Base-by-base conservation (phyloP, 1,284 basidiomycete genomes). In the Gastroboletus turbinatus region DNA sequence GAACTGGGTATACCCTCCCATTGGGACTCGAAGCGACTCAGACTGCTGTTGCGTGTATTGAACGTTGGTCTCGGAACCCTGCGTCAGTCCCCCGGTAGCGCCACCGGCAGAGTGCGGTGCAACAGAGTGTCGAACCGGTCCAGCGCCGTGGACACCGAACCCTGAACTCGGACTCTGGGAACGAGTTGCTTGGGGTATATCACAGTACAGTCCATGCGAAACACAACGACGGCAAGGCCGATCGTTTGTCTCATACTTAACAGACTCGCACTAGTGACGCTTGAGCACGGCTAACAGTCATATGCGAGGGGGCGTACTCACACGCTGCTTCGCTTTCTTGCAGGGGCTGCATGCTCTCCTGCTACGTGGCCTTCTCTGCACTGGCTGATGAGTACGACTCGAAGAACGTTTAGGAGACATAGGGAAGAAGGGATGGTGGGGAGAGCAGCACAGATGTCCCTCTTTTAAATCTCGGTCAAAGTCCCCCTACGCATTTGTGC, bases 111-210 rank as follows among this genome's bases (percentile, higher is more conserved):
- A 39, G 33, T 50, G 55, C 40, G 48, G 39, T 46, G 35, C 16
- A 32, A 19, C n/a, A 27, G 25, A n/a, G 42, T 50, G 45, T 53
- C 19, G 60, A 40, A 35, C 50, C 11, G 55, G 46, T 38, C 50
- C 63, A 50, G 43, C 13, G 16, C 38, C 63, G 35, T 66, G 67
- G 33, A 5, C 46, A 43, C 55, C 40, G 45, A 46, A 29, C 19
- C 50, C 52, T 19, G 55, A 49, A 50, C 60, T 53, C 44, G 66
- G 68, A 44, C 68, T 70, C 54, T 60, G 60, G 32, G 66, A 67
- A 32, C 58, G 67, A 35, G 62, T 38, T 23, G 5, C 42, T 25
- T 52, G 56, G 36, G 54, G 5, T 23, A 67, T 36, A 19, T 10
- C 52, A 25, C 66, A 67, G 0, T 54, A 45, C 14, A 60, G 8